These are phyloP conservation scores for Croton laevigatus DNA, from an alignment of 441 rosid species.

Conservation along the genomic window DNA sequence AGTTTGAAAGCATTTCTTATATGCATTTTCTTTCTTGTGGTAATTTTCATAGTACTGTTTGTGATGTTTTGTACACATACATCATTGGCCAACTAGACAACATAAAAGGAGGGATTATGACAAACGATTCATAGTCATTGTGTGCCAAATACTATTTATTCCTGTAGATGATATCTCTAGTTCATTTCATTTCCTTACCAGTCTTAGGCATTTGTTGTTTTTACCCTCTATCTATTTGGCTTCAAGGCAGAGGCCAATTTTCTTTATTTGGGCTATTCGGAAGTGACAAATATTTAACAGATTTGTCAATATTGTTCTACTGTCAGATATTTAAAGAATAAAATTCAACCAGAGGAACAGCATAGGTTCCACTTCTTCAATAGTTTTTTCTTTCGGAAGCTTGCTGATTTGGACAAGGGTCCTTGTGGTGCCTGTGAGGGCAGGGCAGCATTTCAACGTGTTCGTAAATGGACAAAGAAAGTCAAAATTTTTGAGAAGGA, in stretches of 20 bases:
- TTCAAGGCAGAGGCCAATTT: neutral
- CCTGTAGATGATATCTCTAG: neutral
- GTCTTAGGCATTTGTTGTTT: conserved; percentile 13
- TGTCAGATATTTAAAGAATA: conserved; percentile 66
- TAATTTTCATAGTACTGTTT: neutral
- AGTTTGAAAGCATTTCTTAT: neutral
- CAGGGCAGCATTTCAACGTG: conserved; percentile 73
- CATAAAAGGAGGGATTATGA: neutral
- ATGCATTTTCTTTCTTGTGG: neutral
- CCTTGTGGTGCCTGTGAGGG: conserved; percentile 55
- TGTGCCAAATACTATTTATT: neutral
- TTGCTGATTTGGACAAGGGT: conserved; percentile 76
- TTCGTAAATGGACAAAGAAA: conserved; percentile 89
- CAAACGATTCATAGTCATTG: neutral
- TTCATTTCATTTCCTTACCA: neutral
- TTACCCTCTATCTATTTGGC: neutral
- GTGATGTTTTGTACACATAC: neutral
- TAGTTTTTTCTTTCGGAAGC: conserved; percentile 90
- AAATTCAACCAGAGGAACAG: conserved; percentile 46
- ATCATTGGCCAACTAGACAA: neutral
- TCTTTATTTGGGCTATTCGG: neutral
- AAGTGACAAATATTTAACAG: neutral
- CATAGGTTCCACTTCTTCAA: conserved; percentile 80
- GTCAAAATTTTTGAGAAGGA: conserved; percentile 78
- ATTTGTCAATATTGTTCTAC: neutral